These are phyloP conservation scores for Gelatoporia subvermispora DNA, from an alignment of 768 basidiomycete genomes.

Conservation along the genomic window DNA sequence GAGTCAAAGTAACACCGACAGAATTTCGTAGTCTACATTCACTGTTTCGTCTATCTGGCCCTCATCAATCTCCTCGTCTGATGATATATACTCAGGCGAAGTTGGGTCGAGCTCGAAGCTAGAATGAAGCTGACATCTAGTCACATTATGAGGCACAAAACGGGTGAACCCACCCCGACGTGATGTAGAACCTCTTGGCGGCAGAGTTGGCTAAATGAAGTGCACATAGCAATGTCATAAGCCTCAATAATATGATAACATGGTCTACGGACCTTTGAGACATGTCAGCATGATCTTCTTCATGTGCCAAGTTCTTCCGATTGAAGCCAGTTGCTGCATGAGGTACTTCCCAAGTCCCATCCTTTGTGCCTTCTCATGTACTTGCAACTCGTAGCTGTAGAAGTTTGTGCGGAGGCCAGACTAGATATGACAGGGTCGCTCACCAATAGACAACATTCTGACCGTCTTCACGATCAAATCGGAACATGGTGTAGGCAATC, in stretches of 20 bases:
- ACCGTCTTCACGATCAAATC: conserved; percentile 66
- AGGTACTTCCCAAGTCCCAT: conserved; percentile 57
- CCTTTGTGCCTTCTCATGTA: conserved; percentile 38
- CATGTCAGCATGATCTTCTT: conserved; percentile 72
- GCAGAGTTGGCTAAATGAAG: conserved; percentile 35
- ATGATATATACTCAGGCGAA: conserved; percentile 39
- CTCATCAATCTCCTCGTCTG: conserved; percentile 19
- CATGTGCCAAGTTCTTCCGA: conserved; percentile 54
- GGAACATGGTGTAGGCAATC: conserved; percentile 52
- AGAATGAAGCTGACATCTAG: background rate
- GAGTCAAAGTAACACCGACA: conserved; percentile 27
- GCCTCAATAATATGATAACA: background rate
- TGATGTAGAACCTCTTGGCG: conserved; percentile 49
- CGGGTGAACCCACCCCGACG: conserved; percentile 41
- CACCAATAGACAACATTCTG: conserved; percentile 71
- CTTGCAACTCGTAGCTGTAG: conserved; percentile 74
- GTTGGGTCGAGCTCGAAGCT: conserved; percentile 53
- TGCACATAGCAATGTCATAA: conserved; percentile 1
- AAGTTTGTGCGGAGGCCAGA: background rate
- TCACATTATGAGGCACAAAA: background rate
- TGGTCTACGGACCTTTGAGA: conserved; percentile 54
- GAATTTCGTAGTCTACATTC: conserved; percentile 33
- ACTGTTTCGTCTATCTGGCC: conserved; percentile 17
- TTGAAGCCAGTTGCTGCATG: conserved; percentile 41
- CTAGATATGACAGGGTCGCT: background rate